Conservation (phyloP, 257 asterid genomes). For the Solanum chmielewskii region DNA sequence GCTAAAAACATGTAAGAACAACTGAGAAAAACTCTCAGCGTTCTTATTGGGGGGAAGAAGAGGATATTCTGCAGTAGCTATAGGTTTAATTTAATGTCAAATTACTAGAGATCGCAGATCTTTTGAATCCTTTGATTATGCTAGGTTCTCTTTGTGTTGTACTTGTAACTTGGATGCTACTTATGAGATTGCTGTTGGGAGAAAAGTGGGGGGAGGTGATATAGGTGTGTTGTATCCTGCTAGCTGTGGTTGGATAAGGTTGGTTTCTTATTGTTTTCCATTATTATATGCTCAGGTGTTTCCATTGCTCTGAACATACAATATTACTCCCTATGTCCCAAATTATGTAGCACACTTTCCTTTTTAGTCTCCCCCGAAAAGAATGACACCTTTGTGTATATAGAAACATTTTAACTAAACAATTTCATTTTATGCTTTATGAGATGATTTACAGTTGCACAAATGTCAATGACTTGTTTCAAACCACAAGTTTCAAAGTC, state of each 20-base stretch:
- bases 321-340: not conserved
- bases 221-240: not conserved
- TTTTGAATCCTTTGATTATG: not conserved
- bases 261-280: not conserved
- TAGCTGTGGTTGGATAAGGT: not conserved
- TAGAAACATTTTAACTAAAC: not conserved
- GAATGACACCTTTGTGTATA: not conserved
- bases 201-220: not conserved
- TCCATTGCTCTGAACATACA: not conserved
- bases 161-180: not conserved
- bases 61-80: not conserved
- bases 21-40: not conserved
- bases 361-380: not conserved
- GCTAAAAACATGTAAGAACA: not conserved
- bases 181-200: not conserved
- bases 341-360: not conserved
- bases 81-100: not conserved
- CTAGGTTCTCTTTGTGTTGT: not conserved
- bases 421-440: not conserved
- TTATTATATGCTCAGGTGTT: not conserved
- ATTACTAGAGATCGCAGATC: not conserved
- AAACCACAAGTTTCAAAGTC: not conserved
- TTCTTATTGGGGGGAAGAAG: not conserved
- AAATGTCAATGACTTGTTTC: not conserved
- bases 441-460: not conserved